Conservation (phyloP, 2,329 filamentous ascomycete genomes). For the Fusarium sambucinum region DNA sequence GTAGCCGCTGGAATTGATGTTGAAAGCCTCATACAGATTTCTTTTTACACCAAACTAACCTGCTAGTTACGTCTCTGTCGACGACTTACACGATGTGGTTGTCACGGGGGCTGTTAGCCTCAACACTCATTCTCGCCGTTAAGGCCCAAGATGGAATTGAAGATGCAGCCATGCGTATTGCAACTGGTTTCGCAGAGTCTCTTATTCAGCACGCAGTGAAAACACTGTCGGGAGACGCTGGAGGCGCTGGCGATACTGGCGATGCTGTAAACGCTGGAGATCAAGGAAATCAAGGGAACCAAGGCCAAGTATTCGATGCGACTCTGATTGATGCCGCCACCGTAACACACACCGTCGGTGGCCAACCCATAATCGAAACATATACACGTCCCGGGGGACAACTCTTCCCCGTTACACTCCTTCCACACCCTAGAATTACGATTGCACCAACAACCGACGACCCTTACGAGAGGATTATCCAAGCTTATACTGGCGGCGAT, state of each 20-base stretch:
- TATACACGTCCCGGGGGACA: slow-evolving; percentile 22
- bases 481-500: slow-evolving; percentile 34
- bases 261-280: slow-evolving; percentile 13
- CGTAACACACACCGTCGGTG: slow-evolving; percentile 10
- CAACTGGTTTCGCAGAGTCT: slow-evolving; percentile 25
- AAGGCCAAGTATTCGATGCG: slow-evolving; percentile 26
- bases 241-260: slow-evolving; percentile 16
- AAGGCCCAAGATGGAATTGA: slow-evolving; percentile 33
- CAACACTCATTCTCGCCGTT: slow-evolving; percentile 30
- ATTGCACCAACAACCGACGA: slow-evolving; percentile 30
- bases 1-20: not conserved
- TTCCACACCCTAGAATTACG: slow-evolving; percentile 35
- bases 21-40: slow-evolving; percentile 4
- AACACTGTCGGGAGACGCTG: slow-evolving; percentile 18
- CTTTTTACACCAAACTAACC: slow-evolving; percentile 21
- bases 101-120: slow-evolving; percentile 38
- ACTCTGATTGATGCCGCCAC: slow-evolving; percentile 19
- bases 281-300: slow-evolving; percentile 7
- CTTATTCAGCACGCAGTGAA: slow-evolving; percentile 29
- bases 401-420: slow-evolving; percentile 27
- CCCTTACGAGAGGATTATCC: slow-evolving; percentile 35
- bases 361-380: slow-evolving; percentile 14
- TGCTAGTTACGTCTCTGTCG: slow-evolving; percentile 24
- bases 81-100: slow-evolving; percentile 41
- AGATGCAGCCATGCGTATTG: slow-evolving; percentile 27